Evolutionary conservation across 1,284 basidiomycete species (phyloP).

Genomic region (Apiotrichum sp.): DNA sequence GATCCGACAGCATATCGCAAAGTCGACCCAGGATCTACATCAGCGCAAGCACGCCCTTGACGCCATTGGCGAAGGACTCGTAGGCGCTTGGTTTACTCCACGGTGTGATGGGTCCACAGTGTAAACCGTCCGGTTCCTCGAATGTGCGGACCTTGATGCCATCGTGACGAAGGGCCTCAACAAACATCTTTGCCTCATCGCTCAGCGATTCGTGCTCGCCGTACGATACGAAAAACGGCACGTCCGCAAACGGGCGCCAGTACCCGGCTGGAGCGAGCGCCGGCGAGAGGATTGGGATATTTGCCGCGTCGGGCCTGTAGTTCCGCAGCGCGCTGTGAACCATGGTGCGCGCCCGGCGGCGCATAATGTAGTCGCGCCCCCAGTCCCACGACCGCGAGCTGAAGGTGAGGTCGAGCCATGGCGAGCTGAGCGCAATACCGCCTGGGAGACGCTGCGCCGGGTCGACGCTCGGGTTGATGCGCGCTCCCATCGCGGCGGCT

Average conservation of each 20-base stretch:
- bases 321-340: slow-evolving; percentile 15
- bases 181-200: slow-evolving; percentile 32
- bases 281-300: slow-evolving; percentile 19
- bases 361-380: slow-evolving; percentile 12
- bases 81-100: neutral
- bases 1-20: too few species aligned
- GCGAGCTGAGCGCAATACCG: slow-evolving; percentile 54
- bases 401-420: slow-evolving; percentile 53
- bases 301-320: slow-evolving; percentile 7
- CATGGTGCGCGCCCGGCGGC: neutral
- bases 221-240: slow-evolving; percentile 27
- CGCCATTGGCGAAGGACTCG: neutral
- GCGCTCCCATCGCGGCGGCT: neutral
- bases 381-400: slow-evolving; percentile 11
- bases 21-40: neutral
- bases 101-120: neutral
- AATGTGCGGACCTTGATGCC: slow-evolving; percentile 23
- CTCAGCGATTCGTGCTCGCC: slow-evolving; percentile 34
- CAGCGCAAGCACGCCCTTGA: neutral
- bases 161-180: slow-evolving; percentile 25
- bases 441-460: slow-evolving; percentile 44
- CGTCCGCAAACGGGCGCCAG: slow-evolving; percentile 17
- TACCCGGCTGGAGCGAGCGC: slow-evolving; percentile 10
- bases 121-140: neutral
- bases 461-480: neutral